A percentile compares a stretch with the other conserved stretches of the same genome.
These are phyloP conservation scores for Trametes villosa DNA, from an alignment of 768 basidiomycete genomes.

Conservation along the genomic window DNA sequence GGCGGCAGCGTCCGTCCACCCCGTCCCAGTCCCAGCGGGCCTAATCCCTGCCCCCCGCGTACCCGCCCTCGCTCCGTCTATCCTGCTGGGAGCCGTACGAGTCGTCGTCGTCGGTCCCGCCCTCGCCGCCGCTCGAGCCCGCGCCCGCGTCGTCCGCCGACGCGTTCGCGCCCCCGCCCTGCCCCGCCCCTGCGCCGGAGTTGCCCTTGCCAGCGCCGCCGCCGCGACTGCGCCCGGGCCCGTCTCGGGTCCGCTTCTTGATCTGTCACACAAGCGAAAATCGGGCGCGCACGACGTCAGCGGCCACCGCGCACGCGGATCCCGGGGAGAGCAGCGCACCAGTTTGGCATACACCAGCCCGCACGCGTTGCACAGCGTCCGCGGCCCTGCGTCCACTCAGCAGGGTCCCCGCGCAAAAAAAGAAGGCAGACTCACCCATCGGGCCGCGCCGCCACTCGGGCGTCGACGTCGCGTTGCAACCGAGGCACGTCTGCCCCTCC, in stretches of 20 bases:
- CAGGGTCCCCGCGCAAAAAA: conserved; percentile 1
- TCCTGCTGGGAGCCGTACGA: conserved; percentile 35
- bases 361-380: conserved; percentile 86
- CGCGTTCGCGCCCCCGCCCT: not conserved
- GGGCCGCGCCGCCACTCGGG: conserved; percentile 89
- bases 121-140: conserved; percentile 29
- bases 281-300: not conserved
- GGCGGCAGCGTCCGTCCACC: no score
- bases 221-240: conserved; percentile 25
- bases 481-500: conserved; percentile 78
- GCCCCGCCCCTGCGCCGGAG: conserved; percentile 1
- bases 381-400: conserved; percentile 63
- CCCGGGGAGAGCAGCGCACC: conserved; percentile 46
- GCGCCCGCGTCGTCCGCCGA: conserved; percentile 22
- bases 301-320: not conserved
- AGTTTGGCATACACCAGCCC: conserved; percentile 87
- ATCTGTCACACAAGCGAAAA: conserved; percentile 23
- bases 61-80: conserved; percentile 29
- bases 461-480: conserved; percentile 82
- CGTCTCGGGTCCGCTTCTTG: conserved; percentile 36
- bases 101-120: conserved; percentile 37
- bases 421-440: conserved; percentile 56
- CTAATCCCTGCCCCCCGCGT: conserved; percentile 24
- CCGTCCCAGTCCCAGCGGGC: not conserved
- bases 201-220: not conserved